These are phyloP conservation scores for Gloeostereum incarnatum DNA, from an alignment of 768 basidiomycete species.

Conservation along the genomic window DNA sequence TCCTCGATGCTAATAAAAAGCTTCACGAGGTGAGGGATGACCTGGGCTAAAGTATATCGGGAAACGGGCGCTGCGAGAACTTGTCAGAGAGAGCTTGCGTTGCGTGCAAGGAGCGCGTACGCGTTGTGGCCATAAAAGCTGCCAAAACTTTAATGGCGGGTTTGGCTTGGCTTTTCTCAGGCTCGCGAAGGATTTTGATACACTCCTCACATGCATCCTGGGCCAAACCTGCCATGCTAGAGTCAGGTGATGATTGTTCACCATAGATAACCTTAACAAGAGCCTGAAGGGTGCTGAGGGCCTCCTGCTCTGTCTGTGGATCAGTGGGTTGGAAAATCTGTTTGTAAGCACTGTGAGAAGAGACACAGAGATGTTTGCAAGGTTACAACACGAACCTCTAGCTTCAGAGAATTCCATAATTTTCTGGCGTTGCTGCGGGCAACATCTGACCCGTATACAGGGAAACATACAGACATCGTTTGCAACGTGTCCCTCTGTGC, in stretches of 20 bases:
- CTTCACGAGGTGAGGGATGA: slow-evolving; percentile 65
- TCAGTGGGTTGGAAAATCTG: slow-evolving; percentile 95
- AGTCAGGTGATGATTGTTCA: slow-evolving; percentile 26
- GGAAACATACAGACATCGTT: slow-evolving; percentile 68
- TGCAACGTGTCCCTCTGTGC: slow-evolving; percentile 79
- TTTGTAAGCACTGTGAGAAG: background rate
- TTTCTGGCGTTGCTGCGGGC: slow-evolving; percentile 58
- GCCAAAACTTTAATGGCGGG: slow-evolving; percentile 81
- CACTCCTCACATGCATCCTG: slow-evolving; percentile 76
- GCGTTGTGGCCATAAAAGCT: slow-evolving; percentile 66
- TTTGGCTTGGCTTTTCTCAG: slow-evolving; percentile 89
- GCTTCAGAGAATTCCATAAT: slow-evolving; percentile 85
- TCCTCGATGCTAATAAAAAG: slow-evolving; percentile 72
- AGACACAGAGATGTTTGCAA: background rate
- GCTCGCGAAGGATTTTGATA: slow-evolving; percentile 69
- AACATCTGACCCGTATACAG: slow-evolving; percentile 67
- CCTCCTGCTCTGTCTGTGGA: slow-evolving; percentile 57
- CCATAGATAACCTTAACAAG: slow-evolving; percentile 72
- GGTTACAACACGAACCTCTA: slow-evolving; percentile 53
- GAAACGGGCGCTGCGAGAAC: slow-evolving; percentile 51
- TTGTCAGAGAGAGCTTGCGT: background rate
- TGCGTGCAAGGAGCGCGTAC: slow-evolving; percentile 34
- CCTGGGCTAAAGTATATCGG: slow-evolving; percentile 55
- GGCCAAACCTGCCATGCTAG: slow-evolving; percentile 49
- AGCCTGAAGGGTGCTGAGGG: slow-evolving; percentile 59